Conservation (phyloP, 1,139 yeast species). For the Nakaseomyces bracarensis region DNA sequence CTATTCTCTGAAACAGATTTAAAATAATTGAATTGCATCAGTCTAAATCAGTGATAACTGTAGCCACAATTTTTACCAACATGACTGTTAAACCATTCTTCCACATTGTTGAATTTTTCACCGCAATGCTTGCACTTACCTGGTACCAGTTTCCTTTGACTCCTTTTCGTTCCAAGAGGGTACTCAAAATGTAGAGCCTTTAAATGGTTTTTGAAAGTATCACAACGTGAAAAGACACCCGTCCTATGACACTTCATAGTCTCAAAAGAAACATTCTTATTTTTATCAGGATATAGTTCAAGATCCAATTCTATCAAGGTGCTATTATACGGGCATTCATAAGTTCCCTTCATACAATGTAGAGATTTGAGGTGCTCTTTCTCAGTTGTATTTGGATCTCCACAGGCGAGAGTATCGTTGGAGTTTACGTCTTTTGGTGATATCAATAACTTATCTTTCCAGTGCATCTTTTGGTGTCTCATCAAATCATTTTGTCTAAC, state of each 20-base stretch:
- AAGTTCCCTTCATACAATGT: constrained; percentile 36
- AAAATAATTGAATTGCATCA: too few relatives aligned
- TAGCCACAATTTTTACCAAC: constrained; percentile 51
- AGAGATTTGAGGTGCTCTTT: constrained; percentile 19
- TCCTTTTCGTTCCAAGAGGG: constrained; percentile 76
- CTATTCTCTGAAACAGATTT: too few relatives aligned
- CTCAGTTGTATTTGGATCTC: constrained; percentile 4
- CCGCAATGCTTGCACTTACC: constrained; percentile 78
- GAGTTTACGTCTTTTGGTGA: neutral
- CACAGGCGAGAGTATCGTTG: neutral
- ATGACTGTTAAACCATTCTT: constrained; percentile 69
- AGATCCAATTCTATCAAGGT: constrained; percentile 24
- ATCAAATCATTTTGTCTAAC: constrained; percentile 78
- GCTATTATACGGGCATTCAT: constrained; percentile 39
- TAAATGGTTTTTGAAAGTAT: constrained; percentile 81
- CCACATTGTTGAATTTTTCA: constrained; percentile 52
- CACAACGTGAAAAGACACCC: constrained; percentile 81
- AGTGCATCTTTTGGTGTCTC: constrained; percentile 74
- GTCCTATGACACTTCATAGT: constrained; percentile 54
- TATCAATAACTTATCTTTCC: constrained; percentile 46
- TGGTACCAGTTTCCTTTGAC: constrained; percentile 53
- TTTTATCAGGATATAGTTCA: constrained; percentile 22
- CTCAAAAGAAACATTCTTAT: constrained; percentile 13
- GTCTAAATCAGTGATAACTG: constrained; percentile 14
- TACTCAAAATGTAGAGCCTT: constrained; percentile 83